Conservation (phyloP, 208 protist species). For the Acanthamoeba triangularis region DNA sequence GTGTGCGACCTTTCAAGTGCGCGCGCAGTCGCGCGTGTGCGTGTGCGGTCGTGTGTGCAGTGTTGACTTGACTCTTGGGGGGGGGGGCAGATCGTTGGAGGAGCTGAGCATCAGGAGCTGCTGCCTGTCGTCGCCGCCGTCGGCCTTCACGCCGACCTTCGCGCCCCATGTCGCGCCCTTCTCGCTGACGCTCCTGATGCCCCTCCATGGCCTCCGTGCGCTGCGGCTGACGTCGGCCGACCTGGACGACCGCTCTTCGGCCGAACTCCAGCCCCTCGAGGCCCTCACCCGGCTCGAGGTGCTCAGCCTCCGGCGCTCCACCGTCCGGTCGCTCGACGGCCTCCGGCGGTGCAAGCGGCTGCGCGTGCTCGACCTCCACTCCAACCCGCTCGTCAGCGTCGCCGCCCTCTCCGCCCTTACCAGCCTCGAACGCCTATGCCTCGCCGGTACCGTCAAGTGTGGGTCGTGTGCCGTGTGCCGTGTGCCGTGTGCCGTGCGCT, state of each 20-base stretch:
- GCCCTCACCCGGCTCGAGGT: not conserved
- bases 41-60: too few species aligned
- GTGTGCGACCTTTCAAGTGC: not conserved
- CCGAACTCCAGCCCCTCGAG: not conserved
- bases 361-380: slow-evolving; percentile 11
- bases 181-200: not conserved
- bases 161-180: not conserved
- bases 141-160: not conserved
- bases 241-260: not conserved
- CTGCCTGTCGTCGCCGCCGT: not conserved
- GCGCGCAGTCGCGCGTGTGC: too few species aligned
- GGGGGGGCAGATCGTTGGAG: not conserved
- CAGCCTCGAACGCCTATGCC: not conserved
- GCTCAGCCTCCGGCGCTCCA: not conserved
- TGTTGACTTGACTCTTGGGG: too few species aligned
- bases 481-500: too few species aligned
- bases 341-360: not conserved
- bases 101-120: not conserved
- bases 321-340: not conserved
- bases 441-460: not conserved
- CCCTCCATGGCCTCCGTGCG: not conserved
- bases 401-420: not conserved
- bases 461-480: not conserved
- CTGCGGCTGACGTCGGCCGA: not conserved
- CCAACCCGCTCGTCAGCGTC: not conserved